phyloP scores from a whole-genome alignment of 371 early-diverging fungal genomes.

The Mortierella sp. region DNA sequence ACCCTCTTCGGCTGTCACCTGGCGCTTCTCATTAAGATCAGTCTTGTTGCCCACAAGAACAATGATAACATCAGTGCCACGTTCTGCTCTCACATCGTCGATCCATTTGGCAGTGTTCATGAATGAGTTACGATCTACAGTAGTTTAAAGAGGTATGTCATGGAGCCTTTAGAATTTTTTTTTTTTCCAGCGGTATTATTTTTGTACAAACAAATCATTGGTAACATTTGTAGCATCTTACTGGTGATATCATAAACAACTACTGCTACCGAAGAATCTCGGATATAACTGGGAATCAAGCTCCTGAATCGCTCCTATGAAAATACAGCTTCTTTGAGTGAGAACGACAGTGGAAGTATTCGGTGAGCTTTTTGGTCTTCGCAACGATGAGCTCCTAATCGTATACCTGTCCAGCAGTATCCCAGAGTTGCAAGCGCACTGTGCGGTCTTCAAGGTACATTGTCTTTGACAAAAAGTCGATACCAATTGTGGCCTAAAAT shows the following conservation, averaged over 20 bases:
- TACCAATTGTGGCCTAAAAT: constrained; percentile 97
- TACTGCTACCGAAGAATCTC: constrained; percentile 99
- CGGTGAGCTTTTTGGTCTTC: not conserved
- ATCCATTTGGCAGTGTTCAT: constrained; percentile 98
- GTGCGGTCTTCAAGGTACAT: constrained; percentile 98
- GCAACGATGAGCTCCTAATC: no score
- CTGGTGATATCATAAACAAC: constrained; percentile 98
- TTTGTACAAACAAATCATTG: no score
- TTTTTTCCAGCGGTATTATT: not conserved
- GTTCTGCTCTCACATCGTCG: constrained; percentile 97
- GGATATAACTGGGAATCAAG: constrained; percentile 98
- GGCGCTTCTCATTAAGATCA: constrained; percentile 94
- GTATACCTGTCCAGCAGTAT: constrained; percentile 98
- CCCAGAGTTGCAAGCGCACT: constrained; percentile 99
- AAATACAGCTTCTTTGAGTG: not conserved
- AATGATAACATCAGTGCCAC: constrained; percentile 97
- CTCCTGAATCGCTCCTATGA: constrained; percentile 92
- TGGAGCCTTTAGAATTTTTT: not conserved
- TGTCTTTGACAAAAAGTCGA: constrained; percentile 99
- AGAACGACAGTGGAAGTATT: not conserved
- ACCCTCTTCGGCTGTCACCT: constrained; percentile 97
- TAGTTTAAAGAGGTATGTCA: not conserved
- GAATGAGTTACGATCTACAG: constrained; percentile 90
- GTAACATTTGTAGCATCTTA: no score
- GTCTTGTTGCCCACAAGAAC: constrained; percentile 99